Conservation (phyloP, 306 rosid species). For the Hippophae tibetana region DNA sequence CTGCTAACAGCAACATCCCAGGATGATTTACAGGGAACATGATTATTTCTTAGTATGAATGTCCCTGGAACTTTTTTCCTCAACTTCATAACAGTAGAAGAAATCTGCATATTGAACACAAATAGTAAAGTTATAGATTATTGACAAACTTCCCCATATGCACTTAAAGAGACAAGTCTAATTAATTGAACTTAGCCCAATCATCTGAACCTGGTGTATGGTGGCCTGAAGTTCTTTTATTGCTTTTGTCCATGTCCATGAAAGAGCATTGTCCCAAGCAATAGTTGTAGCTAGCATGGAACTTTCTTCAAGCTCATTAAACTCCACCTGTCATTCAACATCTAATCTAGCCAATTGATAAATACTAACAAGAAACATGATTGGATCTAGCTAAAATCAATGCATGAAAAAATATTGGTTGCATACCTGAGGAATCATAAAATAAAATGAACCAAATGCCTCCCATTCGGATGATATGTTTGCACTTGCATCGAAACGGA, state of each 20-base stretch:
- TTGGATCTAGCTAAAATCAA: constrained; percentile 11
- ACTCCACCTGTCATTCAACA: constrained; percentile 82
- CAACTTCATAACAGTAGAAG: constrained; percentile 46
- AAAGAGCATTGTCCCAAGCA: constrained; percentile 84
- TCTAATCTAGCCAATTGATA: constrained; percentile 48
- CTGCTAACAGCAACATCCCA: constrained; percentile 70
- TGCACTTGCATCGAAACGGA: constrained; percentile 67
- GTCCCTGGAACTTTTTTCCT: constrained; percentile 47
- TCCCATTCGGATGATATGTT: constrained; percentile 72
- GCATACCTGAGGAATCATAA: constrained; percentile 87
- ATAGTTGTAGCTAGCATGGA: constrained; percentile 74
- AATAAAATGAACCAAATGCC: constrained; percentile 82
- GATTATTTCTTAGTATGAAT: constrained; percentile 47
- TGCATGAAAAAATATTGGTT: constrained; percentile 22
- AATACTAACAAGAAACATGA: constrained; percentile 32
- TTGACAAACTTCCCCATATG: not conserved
- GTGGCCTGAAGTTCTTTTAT: constrained; percentile 54
- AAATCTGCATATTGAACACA: constrained; percentile 41
- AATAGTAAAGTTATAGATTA: not conserved
- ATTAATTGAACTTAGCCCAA: not conserved
- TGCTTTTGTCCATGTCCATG: constrained; percentile 63
- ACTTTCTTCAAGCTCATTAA: constrained; percentile 75
- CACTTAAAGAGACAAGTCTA: not conserved
- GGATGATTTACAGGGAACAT: constrained; percentile 45
- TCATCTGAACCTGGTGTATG: constrained; percentile 44